A percentile compares a stretch with the other conserved stretches of the same genome.
Evolutionary conservation across 2,329 filamentous ascomycete species (phyloP).

Genomic region (Talaromyces sp.): DNA sequence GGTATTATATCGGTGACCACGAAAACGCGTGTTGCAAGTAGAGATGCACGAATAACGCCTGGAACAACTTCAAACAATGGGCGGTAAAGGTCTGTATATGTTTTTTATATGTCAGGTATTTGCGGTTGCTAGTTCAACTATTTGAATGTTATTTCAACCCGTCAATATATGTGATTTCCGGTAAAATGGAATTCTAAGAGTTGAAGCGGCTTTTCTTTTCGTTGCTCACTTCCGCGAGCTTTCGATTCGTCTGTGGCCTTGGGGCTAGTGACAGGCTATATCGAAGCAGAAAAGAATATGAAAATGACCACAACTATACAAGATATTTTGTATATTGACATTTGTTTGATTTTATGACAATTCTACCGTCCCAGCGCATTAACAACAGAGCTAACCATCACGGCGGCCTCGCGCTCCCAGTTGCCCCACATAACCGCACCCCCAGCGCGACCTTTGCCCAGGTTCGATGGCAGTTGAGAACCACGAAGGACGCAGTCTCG

Average conservation of each 20-base stretch:
- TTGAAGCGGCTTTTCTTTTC: too few relatives aligned
- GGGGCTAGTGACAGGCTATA: too few relatives aligned
- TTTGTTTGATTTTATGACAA: neutral
- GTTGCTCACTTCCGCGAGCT: neutral
- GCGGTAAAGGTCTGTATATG: too few relatives aligned
- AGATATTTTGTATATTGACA: neutral
- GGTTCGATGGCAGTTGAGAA: slow-evolving; percentile 59
- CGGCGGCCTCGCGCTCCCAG: slow-evolving; percentile 89
- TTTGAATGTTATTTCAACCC: too few relatives aligned
- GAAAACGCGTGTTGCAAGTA: too few relatives aligned
- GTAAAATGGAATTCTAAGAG: too few relatives aligned
- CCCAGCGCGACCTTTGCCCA: slow-evolving; percentile 32
- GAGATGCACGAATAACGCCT: too few relatives aligned
- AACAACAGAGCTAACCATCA: slow-evolving; percentile 86
- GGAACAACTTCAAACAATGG: too few relatives aligned
- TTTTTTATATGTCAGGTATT: too few relatives aligned
- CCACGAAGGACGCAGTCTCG: slow-evolving; percentile 78
- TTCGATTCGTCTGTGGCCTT: neutral
- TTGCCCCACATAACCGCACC: slow-evolving; percentile 47
- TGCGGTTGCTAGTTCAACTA: too few relatives aligned
- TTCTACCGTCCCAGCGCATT: slow-evolving; percentile 42
- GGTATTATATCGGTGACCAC: too few relatives aligned
- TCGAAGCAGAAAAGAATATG: neutral
- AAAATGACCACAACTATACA: neutral
- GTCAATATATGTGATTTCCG: too few relatives aligned